A percentile compares a stretch with the other conserved stretches of the same genome.
Conservation (phyloP, 2,329 filamentous ascomycete genomes). For the Tetracladium maxilliforme region DNA sequence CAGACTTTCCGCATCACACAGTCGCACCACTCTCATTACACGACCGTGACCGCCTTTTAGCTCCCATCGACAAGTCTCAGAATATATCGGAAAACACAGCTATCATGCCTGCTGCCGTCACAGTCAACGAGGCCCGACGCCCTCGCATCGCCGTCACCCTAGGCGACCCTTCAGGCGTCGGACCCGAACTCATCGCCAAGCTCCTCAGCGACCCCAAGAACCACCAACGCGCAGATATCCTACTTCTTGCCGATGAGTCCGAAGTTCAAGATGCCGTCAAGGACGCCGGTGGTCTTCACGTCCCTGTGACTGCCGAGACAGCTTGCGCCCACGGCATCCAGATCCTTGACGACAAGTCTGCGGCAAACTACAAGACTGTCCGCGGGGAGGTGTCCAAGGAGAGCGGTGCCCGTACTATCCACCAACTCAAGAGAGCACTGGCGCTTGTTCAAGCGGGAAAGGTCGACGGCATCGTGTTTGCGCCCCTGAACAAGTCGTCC, state of each 20-base stretch:
- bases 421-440: too few relatives aligned
- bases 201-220: conserved; percentile 14
- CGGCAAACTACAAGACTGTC: conserved; percentile 4
- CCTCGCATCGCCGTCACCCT: conserved; percentile 15
- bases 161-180: conserved; percentile 16
- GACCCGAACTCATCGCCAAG: conserved; percentile 16
- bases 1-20: too few relatives aligned
- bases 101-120: too few relatives aligned
- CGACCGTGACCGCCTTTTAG: too few relatives aligned
- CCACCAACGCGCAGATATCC: conserved; percentile 12
- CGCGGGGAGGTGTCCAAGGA: conserved; percentile 11
- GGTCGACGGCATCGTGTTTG: too few relatives aligned
- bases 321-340: conserved; percentile 10
- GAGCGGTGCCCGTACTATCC: too few relatives aligned
- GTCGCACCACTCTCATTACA: too few relatives aligned
- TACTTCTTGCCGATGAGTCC: conserved; percentile 12
- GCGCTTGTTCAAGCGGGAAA: too few relatives aligned
- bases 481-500: too few relatives aligned
- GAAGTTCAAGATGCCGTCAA: conserved; percentile 11
- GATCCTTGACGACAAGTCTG: conserved; percentile 13
- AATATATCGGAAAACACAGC: too few relatives aligned
- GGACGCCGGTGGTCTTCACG: conserved; percentile 9
- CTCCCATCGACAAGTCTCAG: too few relatives aligned
- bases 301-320: conserved; percentile 4
- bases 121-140: conserved; percentile 4